Conservation (phyloP, 2,329 filamentous ascomycete species). For the Aspergillus quadrilineatus region DNA sequence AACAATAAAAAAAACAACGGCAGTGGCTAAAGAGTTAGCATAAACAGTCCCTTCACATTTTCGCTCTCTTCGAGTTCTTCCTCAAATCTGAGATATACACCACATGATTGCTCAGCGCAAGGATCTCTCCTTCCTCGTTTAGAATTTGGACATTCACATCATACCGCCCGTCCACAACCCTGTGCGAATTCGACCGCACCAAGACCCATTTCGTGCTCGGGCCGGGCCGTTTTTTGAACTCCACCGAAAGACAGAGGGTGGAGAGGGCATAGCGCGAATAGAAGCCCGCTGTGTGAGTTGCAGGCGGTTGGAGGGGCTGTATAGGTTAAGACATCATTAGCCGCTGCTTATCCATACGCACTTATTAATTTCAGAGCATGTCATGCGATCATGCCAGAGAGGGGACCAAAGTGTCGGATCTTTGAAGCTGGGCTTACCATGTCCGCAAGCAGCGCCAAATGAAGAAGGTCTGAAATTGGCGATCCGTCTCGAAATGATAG, state of each 20-base stretch:
- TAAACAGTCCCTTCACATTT: background rate
- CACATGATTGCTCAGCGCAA: constrained; percentile 25
- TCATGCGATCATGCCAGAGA: background rate
- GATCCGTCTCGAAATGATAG: constrained; percentile 24
- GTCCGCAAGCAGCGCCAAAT: constrained; percentile 23
- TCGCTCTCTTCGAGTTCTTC: background rate
- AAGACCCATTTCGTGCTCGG: constrained; percentile 22
- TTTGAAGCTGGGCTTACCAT: constrained; percentile 14
- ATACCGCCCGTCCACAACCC: constrained; percentile 21
- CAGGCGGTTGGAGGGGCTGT: constrained; percentile 24
- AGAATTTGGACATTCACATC: constrained; percentile 21
- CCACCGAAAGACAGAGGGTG: constrained; percentile 24
- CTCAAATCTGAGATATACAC: constrained; percentile 18
- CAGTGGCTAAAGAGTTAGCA: too few relatives aligned
- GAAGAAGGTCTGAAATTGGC: constrained; percentile 15
- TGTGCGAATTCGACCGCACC: constrained; percentile 21
- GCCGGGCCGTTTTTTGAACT: constrained; percentile 24
- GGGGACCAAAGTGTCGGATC: background rate
- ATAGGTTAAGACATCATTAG: background rate
- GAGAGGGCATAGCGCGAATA: constrained; percentile 22
- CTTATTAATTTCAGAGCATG: background rate
- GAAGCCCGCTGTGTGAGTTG: constrained; percentile 22
- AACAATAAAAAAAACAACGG: background rate
- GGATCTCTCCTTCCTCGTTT: constrained; percentile 17
- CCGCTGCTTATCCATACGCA: background rate